Conservation (phyloP, 2,329 filamentous ascomycete genomes). For the Didymella arachidicola region DNA sequence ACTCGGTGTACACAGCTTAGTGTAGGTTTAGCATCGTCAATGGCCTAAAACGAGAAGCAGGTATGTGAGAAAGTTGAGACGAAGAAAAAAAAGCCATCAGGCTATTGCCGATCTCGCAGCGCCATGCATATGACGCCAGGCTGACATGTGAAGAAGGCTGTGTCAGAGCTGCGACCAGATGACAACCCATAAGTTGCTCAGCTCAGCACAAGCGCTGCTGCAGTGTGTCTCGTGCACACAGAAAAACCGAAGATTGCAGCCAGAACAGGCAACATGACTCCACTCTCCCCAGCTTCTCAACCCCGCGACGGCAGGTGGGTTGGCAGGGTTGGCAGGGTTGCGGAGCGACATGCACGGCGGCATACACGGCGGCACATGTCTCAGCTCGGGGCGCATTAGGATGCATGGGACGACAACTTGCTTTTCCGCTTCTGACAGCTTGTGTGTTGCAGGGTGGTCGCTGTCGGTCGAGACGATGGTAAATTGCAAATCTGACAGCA, state of each 20-base stretch:
- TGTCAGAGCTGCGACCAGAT: constrained; percentile 10
- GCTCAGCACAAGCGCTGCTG: constrained; percentile 20
- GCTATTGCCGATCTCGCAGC: neutral
- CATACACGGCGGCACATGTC: constrained; percentile 17
- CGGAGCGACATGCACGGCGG: constrained; percentile 12
- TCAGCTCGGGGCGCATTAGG: constrained; percentile 5
- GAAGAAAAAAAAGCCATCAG: neutral
- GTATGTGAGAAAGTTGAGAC: neutral
- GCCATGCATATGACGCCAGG: neutral
- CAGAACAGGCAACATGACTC: constrained; percentile 18
- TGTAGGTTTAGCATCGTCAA: neutral
- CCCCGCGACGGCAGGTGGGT: constrained; percentile 9
- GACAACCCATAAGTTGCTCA: constrained; percentile 9
- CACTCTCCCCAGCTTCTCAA: constrained; percentile 21
- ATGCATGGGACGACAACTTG: neutral
- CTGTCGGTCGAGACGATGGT: constrained; percentile 6
- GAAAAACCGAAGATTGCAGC: constrained; percentile 11
- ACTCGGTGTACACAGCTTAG: too few relatives aligned
- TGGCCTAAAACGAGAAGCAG: neutral
- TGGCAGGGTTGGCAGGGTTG: too few relatives aligned
- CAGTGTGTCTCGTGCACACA: constrained; percentile 28
- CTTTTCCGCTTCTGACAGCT: neutral
- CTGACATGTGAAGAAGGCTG: constrained; percentile 22
- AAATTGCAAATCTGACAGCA: neutral
- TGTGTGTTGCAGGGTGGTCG: constrained; percentile 6